These are phyloP conservation scores for Coemansia erecta DNA, from an alignment of 192 early-diverging fungal species.

Conservation along the genomic window DNA sequence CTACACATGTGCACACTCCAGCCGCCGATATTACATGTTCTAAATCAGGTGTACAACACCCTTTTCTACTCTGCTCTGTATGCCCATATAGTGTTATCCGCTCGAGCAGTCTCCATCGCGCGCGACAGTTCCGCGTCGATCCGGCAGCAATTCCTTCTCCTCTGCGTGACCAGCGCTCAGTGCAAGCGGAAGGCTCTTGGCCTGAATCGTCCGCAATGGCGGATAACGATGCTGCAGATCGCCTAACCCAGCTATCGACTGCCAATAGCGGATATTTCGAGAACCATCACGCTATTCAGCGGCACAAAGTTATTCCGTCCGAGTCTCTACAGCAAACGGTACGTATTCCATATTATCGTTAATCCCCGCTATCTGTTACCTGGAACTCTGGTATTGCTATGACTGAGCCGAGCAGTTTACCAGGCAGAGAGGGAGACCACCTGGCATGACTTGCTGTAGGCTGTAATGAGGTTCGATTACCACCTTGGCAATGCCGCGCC, in stretches of 20 bases:
- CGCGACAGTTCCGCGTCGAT: conserved; percentile 12
- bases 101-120: conserved; percentile 27
- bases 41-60: too few species aligned
- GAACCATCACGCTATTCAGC: conserved; percentile 44
- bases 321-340: conserved; percentile 44
- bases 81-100: conserved; percentile 37
- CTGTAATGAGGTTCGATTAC: too few species aligned
- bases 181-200: conserved; percentile 10
- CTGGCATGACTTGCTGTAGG: too few species aligned
- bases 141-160: neutral
- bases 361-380: too few species aligned
- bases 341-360: conserved; percentile 6
- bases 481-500: too few species aligned
- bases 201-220: conserved; percentile 16
- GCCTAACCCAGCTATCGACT: conserved; percentile 24
- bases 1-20: too few species aligned
- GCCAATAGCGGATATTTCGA: conserved; percentile 48
- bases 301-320: conserved; percentile 43
- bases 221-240: conserved; percentile 23
- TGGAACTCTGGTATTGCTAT: too few species aligned
- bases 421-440: neutral
- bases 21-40: too few species aligned
- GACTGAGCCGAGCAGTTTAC: neutral
- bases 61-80: neutral
- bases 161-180: conserved; percentile 13